These are phyloP conservation scores for Xylaria scruposa DNA, from an alignment of 495 filamentous ascomycete species.

Conservation along the genomic window DNA sequence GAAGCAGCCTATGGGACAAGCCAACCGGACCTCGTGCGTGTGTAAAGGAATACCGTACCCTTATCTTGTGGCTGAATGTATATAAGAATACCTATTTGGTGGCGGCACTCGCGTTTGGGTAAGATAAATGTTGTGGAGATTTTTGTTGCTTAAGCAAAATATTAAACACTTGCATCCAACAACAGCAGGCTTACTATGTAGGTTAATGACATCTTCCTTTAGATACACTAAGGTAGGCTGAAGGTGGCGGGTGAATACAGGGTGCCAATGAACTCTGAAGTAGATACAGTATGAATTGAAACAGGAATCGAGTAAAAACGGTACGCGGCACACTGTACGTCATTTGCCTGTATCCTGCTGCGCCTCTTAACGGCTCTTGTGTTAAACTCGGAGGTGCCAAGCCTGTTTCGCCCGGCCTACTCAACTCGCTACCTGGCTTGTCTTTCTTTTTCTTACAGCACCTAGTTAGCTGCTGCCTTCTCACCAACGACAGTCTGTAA, in stretches of 20 bases:
- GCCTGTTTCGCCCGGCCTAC: slow-evolving; percentile 2
- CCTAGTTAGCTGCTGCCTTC: not conserved
- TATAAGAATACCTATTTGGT: not conserved
- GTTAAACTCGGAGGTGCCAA: not conserved
- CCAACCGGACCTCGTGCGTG: too few relatives aligned
- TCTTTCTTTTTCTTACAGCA: not conserved
- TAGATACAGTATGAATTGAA: not conserved
- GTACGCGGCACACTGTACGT: not conserved
- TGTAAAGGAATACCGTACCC: slow-evolving; percentile 1
- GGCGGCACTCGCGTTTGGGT: too few relatives aligned
- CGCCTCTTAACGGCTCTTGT: slow-evolving; percentile 1
- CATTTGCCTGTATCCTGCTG: not conserved
- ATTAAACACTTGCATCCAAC: not conserved
- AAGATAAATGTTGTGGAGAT: not conserved
- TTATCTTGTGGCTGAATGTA: not conserved
- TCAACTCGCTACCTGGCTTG: not conserved
- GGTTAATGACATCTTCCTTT: not conserved
- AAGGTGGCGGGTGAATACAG: not conserved
- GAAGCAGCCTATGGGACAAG: too few relatives aligned
- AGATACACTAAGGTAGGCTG: not conserved
- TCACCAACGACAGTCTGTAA: slow-evolving; percentile 14
- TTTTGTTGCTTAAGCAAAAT: not conserved
- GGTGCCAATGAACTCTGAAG: not conserved
- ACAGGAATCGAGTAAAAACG: not conserved
- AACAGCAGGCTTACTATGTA: not conserved